A percentile compares a stretch with the other conserved stretches of the same genome.
phyloP scores from a whole-genome alignment of 768 basidiomycete genomes.

The Lentinula edodes region DNA sequence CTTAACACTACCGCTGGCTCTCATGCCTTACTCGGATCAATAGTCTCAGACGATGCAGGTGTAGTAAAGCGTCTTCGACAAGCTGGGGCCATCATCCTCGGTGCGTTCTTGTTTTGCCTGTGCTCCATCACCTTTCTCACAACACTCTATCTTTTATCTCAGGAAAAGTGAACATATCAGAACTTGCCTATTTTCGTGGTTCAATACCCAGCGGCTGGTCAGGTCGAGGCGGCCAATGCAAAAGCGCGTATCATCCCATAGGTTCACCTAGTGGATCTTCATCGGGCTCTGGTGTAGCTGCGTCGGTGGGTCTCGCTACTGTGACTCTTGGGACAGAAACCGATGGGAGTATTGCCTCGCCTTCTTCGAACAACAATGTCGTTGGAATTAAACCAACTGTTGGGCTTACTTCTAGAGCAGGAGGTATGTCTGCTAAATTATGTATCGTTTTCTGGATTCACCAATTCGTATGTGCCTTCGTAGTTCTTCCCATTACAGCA shows the following conservation, averaged over 20 bases:
- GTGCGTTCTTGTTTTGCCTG: constrained; percentile 13
- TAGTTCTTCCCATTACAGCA: constrained; percentile 41
- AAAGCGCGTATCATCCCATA: constrained; percentile 32
- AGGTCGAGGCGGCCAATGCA: constrained; percentile 43
- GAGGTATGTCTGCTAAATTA: constrained; percentile 30
- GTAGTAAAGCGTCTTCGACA: constrained; percentile 37
- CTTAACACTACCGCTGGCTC: constrained; percentile 45
- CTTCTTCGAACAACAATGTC: constrained; percentile 34
- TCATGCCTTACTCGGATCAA: constrained; percentile 33
- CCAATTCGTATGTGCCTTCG: neutral
- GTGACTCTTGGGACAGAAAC: constrained; percentile 38
- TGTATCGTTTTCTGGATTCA: constrained; percentile 22
- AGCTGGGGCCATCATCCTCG: constrained; percentile 41
- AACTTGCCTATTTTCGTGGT: constrained; percentile 47
- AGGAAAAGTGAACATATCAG: constrained; percentile 55
- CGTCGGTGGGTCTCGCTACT: constrained; percentile 36
- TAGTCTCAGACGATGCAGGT: constrained; percentile 41
- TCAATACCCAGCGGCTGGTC: constrained; percentile 49
- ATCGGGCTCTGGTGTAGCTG: constrained; percentile 34
- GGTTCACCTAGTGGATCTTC: constrained; percentile 35
- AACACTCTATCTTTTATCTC: neutral
- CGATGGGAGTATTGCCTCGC: constrained; percentile 43
- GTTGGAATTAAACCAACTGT: constrained; percentile 35
- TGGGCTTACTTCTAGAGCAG: constrained; percentile 32
- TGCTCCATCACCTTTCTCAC: neutral